These are phyloP conservation scores for Apiotrichum domesticum DNA, from an alignment of 1,284 basidiomycete genomes.

Conservation along the genomic window DNA sequence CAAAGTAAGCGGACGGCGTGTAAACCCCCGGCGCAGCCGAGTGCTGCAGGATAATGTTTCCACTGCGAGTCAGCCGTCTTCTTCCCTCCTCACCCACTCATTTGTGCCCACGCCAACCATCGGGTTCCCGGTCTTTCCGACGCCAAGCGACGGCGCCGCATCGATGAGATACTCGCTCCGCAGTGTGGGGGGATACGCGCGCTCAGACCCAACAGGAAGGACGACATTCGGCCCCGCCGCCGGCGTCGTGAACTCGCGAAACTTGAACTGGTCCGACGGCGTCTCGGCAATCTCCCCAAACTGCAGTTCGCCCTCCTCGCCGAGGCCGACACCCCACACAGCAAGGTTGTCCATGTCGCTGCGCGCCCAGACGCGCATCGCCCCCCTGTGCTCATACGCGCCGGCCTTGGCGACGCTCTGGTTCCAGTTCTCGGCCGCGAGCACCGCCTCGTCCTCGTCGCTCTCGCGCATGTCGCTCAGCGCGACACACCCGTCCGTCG, in stretches of 20 bases:
- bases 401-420: slow-evolving; percentile 42
- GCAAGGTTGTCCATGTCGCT: slow-evolving; percentile 45
- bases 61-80: slow-evolving; percentile 22
- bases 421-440: slow-evolving; percentile 45
- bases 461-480: slow-evolving; percentile 45
- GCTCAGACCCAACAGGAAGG: slow-evolving; percentile 31
- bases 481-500: slow-evolving; percentile 50
- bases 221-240: slow-evolving; percentile 19
- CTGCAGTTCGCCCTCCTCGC: slow-evolving; percentile 34
- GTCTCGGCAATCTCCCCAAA: slow-evolving; percentile 28
- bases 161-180: slow-evolving; percentile 42
- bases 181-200: slow-evolving; percentile 23
- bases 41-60: slow-evolving; percentile 44
- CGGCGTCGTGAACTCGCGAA: slow-evolving; percentile 25
- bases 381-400: slow-evolving; percentile 24
- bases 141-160: slow-evolving; percentile 40
- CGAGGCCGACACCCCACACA: slow-evolving; percentile 29
- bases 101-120: slow-evolving; percentile 41
- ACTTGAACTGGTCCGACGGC: slow-evolving; percentile 32
- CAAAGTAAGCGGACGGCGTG: slow-evolving; percentile 39
- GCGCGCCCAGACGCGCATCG: slow-evolving; percentile 43
- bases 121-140: slow-evolving; percentile 28
- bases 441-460: slow-evolving; percentile 51
- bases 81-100: slow-evolving; percentile 28
- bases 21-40: slow-evolving; percentile 19